A percentile compares a stretch with the other conserved stretches of the same genome.
Conservation (phyloP, 1,284 basidiomycete species). For the Puccinia novopanici region DNA sequence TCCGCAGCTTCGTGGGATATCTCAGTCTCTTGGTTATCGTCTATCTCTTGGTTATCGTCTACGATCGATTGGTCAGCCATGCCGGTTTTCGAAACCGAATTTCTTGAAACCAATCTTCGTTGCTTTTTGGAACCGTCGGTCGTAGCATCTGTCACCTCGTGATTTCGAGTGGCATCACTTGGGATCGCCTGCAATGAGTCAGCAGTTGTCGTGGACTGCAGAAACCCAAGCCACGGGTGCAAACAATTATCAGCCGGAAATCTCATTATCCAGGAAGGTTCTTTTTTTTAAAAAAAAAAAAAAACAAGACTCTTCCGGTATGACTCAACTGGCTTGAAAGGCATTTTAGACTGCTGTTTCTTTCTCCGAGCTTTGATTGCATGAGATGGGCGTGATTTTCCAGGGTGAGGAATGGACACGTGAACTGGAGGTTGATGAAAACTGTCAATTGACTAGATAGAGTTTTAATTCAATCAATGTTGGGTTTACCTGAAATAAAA, state of each 20-base stretch:
- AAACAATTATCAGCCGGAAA: background rate
- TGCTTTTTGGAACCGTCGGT: background rate
- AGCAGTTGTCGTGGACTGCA: background rate
- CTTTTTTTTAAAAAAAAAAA: background rate
- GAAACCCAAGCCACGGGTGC: background rate
- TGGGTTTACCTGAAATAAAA: background rate
- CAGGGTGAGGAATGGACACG: constrained; percentile 1
- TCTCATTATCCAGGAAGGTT: background rate
- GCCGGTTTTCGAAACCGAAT: background rate
- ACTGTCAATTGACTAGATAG: background rate
- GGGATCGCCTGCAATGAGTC: background rate
- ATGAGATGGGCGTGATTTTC: background rate
- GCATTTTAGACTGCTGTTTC: background rate
- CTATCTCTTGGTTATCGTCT: background rate
- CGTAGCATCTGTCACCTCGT: background rate
- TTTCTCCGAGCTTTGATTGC: background rate
- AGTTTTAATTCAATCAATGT: background rate
- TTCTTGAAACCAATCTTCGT: background rate
- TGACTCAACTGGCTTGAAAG: background rate
- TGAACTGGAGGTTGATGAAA: constrained; percentile 4
- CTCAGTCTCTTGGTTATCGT: background rate
- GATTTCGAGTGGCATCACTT: background rate
- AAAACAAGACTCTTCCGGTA: background rate
- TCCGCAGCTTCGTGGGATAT: background rate
- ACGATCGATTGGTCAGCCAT: background rate